These are phyloP conservation scores for Podila epigama DNA, from an alignment of 192 early-diverging fungal genomes.

Conservation along the genomic window DNA sequence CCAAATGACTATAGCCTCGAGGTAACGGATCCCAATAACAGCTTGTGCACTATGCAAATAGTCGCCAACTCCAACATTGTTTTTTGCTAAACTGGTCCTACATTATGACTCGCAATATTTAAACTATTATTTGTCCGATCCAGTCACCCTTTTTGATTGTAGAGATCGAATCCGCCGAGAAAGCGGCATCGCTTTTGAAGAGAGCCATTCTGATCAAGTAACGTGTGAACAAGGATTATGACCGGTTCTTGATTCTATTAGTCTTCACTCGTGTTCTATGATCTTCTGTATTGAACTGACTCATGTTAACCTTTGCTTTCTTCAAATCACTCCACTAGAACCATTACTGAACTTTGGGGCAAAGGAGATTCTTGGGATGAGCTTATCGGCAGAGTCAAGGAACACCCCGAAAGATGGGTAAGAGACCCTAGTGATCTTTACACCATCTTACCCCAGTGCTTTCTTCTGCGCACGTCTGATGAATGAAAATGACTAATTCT, in stretches of 20 bases:
- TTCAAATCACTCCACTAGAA: constrained; percentile 50
- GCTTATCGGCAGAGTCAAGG: constrained; percentile 65
- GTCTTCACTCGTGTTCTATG: neutral
- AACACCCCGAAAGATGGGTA: constrained; percentile 67
- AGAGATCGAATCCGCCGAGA: constrained; percentile 68
- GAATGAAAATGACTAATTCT: too few species aligned
- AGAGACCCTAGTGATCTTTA: too few species aligned
- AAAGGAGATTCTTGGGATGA: constrained; percentile 65
- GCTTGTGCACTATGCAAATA: neutral
- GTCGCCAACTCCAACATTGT: neutral
- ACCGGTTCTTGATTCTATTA: neutral
- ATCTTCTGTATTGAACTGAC: neutral
- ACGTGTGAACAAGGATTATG: too few species aligned
- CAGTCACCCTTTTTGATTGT: constrained; percentile 85
- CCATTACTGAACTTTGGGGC: constrained; percentile 83
- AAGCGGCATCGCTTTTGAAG: constrained; percentile 76
- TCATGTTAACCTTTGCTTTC: neutral
- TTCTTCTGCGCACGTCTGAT: too few species aligned
- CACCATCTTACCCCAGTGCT: too few species aligned
- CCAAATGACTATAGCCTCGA: constrained; percentile 63
- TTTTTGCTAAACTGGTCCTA: neutral
- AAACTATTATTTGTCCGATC: neutral
- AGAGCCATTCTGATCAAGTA: constrained; percentile 89
- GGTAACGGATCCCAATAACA: constrained; percentile 33
- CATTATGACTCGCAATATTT: neutral